These are phyloP conservation scores for Botrytis galanthina DNA, from an alignment of 2,329 filamentous ascomycete genomes.

Conservation along the genomic window DNA sequence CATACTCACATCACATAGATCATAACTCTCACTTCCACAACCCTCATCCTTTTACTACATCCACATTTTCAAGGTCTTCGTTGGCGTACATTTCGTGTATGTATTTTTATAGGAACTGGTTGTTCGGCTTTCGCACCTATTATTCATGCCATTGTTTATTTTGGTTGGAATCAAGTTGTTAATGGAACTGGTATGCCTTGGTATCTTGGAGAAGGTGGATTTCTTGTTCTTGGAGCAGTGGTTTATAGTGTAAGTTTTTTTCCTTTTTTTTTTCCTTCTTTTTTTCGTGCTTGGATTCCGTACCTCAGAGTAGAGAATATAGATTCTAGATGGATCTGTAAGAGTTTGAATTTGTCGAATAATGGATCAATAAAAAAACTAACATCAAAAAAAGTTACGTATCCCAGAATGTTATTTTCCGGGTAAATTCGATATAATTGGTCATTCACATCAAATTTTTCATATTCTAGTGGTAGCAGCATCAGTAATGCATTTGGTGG, in stretches of 20 bases:
- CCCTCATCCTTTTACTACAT: constrained; percentile 7
- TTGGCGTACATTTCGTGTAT: constrained; percentile 15
- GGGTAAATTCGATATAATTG: constrained; percentile 31
- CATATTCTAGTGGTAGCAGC: constrained; percentile 26
- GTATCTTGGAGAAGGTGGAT: constrained; percentile 26
- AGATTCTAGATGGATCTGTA: too few species aligned
- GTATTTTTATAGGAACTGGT: constrained; percentile 7
- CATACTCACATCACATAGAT: background rate
- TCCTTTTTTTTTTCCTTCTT: background rate
- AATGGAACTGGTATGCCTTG: constrained; percentile 24
- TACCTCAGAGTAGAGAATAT: too few species aligned
- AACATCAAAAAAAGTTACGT: constrained; percentile 14
- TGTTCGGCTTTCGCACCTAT: constrained; percentile 15
- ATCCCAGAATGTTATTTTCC: constrained; percentile 27
- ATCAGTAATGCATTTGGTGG: constrained; percentile 23
- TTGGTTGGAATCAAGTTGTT: constrained; percentile 12
- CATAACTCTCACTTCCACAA: background rate
- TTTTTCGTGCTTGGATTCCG: too few species aligned
- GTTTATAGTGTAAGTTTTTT: constrained; percentile 20
- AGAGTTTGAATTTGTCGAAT: background rate
- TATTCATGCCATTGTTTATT: constrained; percentile 16
- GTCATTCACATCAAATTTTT: constrained; percentile 32
- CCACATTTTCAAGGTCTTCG: constrained; percentile 12
- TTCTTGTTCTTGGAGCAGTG: constrained; percentile 21
- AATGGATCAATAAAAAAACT: background rate